Evolutionary conservation across 768 basidiomycete species (phyloP).

Genomic region (Pleurotus salmoneostramineus): DNA sequence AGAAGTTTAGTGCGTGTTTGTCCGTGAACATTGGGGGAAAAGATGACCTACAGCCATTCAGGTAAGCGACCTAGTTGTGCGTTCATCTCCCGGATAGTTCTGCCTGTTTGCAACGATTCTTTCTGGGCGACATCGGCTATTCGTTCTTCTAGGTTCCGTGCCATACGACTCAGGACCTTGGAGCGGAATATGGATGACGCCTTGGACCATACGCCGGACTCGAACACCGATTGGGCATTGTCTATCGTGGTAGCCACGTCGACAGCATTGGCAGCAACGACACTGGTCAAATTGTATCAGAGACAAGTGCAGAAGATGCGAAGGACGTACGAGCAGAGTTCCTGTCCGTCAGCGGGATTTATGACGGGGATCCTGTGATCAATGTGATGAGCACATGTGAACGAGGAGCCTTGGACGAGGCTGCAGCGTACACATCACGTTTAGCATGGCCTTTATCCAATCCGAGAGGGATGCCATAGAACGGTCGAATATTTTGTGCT

Average conservation of each 20-base stretch:
- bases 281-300: slow-evolving; percentile 29
- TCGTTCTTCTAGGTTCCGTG: slow-evolving; percentile 53
- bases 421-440: not conserved
- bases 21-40: not conserved
- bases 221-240: slow-evolving; percentile 54
- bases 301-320: not conserved
- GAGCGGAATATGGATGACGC: slow-evolving; percentile 57
- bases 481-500: not conserved
- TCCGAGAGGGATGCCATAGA: not conserved
- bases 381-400: not conserved
- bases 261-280: slow-evolving; percentile 46
- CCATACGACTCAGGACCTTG: slow-evolving; percentile 59
- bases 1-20: slow-evolving; percentile 1
- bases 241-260: slow-evolving; percentile 50
- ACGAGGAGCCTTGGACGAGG: not conserved
- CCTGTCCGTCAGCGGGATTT: slow-evolving; percentile 68
- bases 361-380: slow-evolving; percentile 42
- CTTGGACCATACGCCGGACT: slow-evolving; percentile 72
- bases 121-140: slow-evolving; percentile 57
- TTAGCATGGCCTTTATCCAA: not conserved
- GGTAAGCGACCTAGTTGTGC: slow-evolving; percentile 74
- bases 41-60: slow-evolving; percentile 72
- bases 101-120: slow-evolving; percentile 76
- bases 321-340: slow-evolving; percentile 49
- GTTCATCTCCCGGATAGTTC: slow-evolving; percentile 81